A percentile compares a stretch with the other conserved stretches of the same genome.
These are phyloP conservation scores for Phytophthora constricta DNA, from an alignment of 352 stramenopile species.

Conservation along the genomic window DNA sequence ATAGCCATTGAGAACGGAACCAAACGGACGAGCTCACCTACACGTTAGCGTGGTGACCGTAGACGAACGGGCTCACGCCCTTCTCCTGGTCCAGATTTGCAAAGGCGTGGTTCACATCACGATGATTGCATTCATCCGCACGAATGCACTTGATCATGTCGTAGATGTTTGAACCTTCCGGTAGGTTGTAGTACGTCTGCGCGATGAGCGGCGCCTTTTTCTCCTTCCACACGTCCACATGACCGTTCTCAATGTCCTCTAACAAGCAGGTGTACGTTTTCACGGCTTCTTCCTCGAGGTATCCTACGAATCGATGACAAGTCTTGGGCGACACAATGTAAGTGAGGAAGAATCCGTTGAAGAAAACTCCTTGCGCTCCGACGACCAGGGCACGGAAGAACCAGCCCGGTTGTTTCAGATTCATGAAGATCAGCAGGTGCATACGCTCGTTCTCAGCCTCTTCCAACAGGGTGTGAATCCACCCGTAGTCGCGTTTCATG, in stretches of 20 bases:
- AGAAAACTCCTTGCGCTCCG: not conserved
- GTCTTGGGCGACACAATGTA: not conserved
- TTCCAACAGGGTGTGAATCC: not conserved
- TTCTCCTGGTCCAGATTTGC: constrained; percentile 42
- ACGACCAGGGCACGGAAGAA: not conserved
- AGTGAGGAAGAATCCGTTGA: not conserved
- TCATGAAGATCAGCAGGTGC: not conserved
- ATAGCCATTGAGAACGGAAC: no score
- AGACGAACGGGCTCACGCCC: constrained; percentile 40
- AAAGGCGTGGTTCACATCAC: constrained; percentile 85
- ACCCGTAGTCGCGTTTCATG: not conserved
- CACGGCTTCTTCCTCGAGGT: not conserved
- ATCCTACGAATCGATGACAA: not conserved
- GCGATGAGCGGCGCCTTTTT: constrained; percentile 62
- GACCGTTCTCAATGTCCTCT: not conserved
- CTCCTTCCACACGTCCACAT: constrained; percentile 30
- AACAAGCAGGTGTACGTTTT: not conserved
- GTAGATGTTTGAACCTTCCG: constrained; percentile 56
- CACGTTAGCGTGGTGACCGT: constrained; percentile 6
- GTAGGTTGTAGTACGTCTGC: constrained; percentile 81
- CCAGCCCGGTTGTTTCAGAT: not conserved
- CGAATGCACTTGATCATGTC: constrained; percentile 79
- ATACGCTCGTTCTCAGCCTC: not conserved
- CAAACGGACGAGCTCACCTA: no score
- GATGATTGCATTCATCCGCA: constrained; percentile 82